A percentile compares a stretch with the other conserved stretches of the same genome.
Conservation (phyloP, 441 rosid genomes). For the Adansonia grandidieri region DNA sequence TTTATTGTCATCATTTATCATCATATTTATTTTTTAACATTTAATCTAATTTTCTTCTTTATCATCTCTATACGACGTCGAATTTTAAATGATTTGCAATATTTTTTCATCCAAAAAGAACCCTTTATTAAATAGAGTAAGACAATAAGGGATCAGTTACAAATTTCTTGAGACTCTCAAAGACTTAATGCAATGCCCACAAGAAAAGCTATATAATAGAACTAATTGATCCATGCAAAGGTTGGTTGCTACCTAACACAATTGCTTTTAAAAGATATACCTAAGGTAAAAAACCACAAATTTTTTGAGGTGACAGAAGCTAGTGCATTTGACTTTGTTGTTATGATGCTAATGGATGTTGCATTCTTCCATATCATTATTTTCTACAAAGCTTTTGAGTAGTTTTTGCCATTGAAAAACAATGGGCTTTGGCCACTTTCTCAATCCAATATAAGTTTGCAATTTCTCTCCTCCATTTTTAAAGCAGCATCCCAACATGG, state of each 20-base stretch:
- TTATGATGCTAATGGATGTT: slow-evolving; percentile 32
- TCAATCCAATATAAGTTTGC: slow-evolving; percentile 31
- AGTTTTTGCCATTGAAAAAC: slow-evolving; percentile 16
- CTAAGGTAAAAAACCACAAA: background rate
- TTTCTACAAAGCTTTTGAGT: slow-evolving; percentile 36
- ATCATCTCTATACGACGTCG: no score
- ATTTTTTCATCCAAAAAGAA: no score
- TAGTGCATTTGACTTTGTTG: slow-evolving; percentile 31
- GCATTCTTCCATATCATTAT: slow-evolving; percentile 28
- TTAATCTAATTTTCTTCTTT: no score
- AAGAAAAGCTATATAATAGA: background rate
- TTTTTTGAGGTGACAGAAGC: slow-evolving; percentile 20
- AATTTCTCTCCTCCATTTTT: background rate
- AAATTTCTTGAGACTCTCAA: background rate
- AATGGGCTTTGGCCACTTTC: background rate
- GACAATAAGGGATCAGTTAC: background rate
- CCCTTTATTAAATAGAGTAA: background rate
- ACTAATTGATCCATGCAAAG: slow-evolving; percentile 15
- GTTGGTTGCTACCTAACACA: slow-evolving; percentile 18
- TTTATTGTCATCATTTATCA: no score
- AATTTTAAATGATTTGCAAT: no score
- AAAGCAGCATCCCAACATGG: slow-evolving; percentile 31
- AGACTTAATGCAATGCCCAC: background rate
- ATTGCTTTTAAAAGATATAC: background rate
- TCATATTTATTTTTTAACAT: no score